Evolutionary conservation across 1,284 basidiomycete genomes (phyloP).

Genomic region (Pseudozyma flocculosa): DNA sequence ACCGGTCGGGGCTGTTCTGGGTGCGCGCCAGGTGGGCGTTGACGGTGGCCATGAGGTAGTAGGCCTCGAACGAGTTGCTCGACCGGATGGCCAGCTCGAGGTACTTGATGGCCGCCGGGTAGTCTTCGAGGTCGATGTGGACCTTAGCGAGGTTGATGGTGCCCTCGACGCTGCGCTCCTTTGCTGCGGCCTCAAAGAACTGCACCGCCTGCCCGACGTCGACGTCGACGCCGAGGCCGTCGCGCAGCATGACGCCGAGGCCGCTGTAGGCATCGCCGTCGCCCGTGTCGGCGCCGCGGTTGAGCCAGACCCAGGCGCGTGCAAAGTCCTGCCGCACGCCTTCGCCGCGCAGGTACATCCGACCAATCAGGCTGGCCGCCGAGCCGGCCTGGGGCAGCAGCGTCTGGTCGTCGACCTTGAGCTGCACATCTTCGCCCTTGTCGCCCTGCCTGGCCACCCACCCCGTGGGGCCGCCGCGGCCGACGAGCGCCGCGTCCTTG

Average conservation of each 20-base stretch:
- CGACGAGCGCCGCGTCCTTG: slow-evolving; percentile 30
- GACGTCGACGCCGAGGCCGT: slow-evolving; percentile 71
- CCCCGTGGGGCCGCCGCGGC: slow-evolving; percentile 33
- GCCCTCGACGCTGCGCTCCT: slow-evolving; percentile 69
- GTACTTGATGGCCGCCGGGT: slow-evolving; percentile 19
- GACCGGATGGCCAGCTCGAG: slow-evolving; percentile 30
- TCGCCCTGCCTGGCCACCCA: slow-evolving; percentile 28
- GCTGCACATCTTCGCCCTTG: slow-evolving; percentile 33
- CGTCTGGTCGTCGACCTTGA: slow-evolving; percentile 30
- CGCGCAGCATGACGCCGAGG: slow-evolving; percentile 85
- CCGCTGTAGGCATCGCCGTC: slow-evolving; percentile 86
- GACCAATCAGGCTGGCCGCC: slow-evolving; percentile 65
- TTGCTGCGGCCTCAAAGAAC: slow-evolving; percentile 78
- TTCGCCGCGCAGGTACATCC: slow-evolving; percentile 92
- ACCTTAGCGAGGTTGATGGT: slow-evolving; percentile 85
- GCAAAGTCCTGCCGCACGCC: slow-evolving; percentile 76
- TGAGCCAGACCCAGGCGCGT: slow-evolving; percentile 89
- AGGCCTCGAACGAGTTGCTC: slow-evolving; percentile 39
- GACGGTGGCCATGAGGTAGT: slow-evolving; percentile 36
- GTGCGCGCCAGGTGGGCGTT: slow-evolving; percentile 29
- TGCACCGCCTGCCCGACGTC: slow-evolving; percentile 64
- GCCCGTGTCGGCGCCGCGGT: slow-evolving; percentile 69
- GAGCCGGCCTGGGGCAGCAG: slow-evolving; percentile 20
- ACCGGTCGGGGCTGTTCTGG: slow-evolving; percentile 22
- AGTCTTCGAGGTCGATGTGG: slow-evolving; percentile 59